A percentile compares a stretch with the other conserved stretches of the same genome.
phyloP scores from a whole-genome alignment of 495 filamentous ascomycete genomes.

The Penicillium malachiteum region DNA sequence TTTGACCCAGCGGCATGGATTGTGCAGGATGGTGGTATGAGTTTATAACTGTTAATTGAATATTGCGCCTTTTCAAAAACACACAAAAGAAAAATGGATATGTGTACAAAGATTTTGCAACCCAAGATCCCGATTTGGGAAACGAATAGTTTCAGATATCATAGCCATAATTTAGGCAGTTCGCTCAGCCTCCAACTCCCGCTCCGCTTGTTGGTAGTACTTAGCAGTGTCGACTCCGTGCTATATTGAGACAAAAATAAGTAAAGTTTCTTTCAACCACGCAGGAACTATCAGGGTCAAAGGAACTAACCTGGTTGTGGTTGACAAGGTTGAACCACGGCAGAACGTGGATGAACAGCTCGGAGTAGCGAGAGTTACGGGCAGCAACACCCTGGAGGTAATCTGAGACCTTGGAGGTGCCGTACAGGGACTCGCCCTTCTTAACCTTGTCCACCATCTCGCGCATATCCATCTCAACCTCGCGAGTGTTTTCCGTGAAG shows the following conservation, averaged over 20 bases:
- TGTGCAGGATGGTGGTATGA: not conserved
- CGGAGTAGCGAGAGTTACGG: slow-evolving; percentile 87
- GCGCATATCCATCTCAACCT: slow-evolving; percentile 92
- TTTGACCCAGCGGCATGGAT: too few relatives aligned
- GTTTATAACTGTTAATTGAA: slow-evolving; percentile 26
- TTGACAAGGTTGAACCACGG: slow-evolving; percentile 99
- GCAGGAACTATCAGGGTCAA: not conserved
- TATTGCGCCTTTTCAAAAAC: slow-evolving; percentile 22
- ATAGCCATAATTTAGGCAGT: slow-evolving; percentile 23
- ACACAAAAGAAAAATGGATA: slow-evolving; percentile 24
- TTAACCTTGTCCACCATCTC: slow-evolving; percentile 98
- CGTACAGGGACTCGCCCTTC: slow-evolving; percentile 86
- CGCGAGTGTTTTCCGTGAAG: slow-evolving; percentile 83
- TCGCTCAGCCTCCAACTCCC: slow-evolving; percentile 81
- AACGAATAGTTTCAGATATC: slow-evolving; percentile 2
- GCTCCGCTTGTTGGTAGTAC: slow-evolving; percentile 95
- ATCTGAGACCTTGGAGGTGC: slow-evolving; percentile 68
- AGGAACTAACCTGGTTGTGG: slow-evolving; percentile 67
- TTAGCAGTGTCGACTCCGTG: slow-evolving; percentile 98
- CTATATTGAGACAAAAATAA: slow-evolving; percentile 36
- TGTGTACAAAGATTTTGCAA: slow-evolving; percentile 33
- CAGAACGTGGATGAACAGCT: slow-evolving; percentile 74
- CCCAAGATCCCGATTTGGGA: slow-evolving; percentile 2
- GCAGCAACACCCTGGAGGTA: slow-evolving; percentile 93
- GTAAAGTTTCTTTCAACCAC: not conserved